phyloP scores from a whole-genome alignment of 129 eudicot genomes.

The Sambucus nigra region DNA sequence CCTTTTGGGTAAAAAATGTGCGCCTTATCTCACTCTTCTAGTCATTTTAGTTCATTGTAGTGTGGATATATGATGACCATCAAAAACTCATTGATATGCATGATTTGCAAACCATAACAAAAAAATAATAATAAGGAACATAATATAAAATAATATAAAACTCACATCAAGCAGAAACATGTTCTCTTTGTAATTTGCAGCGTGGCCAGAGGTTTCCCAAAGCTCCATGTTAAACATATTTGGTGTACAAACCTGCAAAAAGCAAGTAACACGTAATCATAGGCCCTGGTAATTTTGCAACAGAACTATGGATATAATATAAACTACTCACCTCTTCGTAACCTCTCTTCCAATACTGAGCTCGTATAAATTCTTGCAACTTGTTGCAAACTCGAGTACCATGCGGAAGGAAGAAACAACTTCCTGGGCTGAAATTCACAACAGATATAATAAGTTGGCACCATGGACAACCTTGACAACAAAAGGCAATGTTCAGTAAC shows the following conservation, averaged over 20 bases:
- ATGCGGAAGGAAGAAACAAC: slow-evolving; percentile 87
- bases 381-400: slow-evolving; percentile 72
- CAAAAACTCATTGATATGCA: no score
- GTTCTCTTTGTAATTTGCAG: slow-evolving; percentile 87
- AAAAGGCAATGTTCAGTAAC: neutral
- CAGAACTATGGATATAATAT: slow-evolving; percentile 1
- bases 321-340: slow-evolving; percentile 52
- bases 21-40: no score
- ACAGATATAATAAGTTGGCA: slow-evolving; percentile 3
- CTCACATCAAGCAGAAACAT: slow-evolving; percentile 87
- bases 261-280: slow-evolving; percentile 11
- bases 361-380: slow-evolving; percentile 47
- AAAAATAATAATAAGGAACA: no score
- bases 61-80: no score
- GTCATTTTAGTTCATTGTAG: no score
- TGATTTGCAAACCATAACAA: no score
- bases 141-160: no score
- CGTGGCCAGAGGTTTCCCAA: slow-evolving; percentile 98
- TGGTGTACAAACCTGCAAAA: slow-evolving; percentile 62
- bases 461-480: neutral
- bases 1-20: no score
- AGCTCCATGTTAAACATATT: slow-evolving; percentile 91
- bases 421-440: slow-evolving; percentile 73
- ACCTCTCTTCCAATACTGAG: slow-evolving; percentile 71
- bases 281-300: neutral